Evolutionary conservation across 805 yeast genomes (phyloP).

Genomic region (Peterozyma xylosa): DNA sequence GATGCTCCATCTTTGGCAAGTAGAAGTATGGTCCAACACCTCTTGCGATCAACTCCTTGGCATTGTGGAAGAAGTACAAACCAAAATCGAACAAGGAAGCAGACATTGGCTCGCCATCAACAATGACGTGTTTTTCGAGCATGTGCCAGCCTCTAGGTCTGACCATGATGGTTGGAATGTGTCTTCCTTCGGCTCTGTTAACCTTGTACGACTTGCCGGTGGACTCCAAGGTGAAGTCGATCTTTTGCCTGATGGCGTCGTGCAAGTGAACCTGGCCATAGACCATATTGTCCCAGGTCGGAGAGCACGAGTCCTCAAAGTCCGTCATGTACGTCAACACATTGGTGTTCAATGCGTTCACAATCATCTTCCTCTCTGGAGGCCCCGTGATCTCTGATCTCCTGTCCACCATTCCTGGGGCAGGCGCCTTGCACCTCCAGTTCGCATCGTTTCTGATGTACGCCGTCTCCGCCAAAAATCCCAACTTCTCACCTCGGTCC

Average conservation of each 20-base stretch:
- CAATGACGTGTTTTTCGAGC: constrained; percentile 61
- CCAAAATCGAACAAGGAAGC: constrained; percentile 80
- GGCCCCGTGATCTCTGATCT: constrained; percentile 84
- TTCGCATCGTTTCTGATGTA: constrained; percentile 62
- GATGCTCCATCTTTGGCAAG: constrained; percentile 83
- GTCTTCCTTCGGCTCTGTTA: constrained; percentile 40
- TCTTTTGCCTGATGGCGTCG: constrained; percentile 67
- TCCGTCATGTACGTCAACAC: constrained; percentile 85
- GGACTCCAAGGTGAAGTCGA: constrained; percentile 34
- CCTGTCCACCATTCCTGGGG: constrained; percentile 67
- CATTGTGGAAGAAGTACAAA: constrained; percentile 70
- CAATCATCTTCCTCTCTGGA: constrained; percentile 76
- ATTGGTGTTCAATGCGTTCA: constrained; percentile 70
- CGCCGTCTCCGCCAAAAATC: constrained; percentile 62
- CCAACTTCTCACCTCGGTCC: constrained; percentile 55
- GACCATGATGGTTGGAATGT: constrained; percentile 70
- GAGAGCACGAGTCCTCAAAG: constrained; percentile 79
- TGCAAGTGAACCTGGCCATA: constrained; percentile 76
- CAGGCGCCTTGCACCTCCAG: constrained; percentile 71
- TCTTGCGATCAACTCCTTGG: constrained; percentile 46
- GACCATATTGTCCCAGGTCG: constrained; percentile 74
- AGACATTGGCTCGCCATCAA: constrained; percentile 70
- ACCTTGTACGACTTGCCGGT: constrained; percentile 33
- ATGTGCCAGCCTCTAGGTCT: constrained; percentile 90
- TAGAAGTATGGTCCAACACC: constrained; percentile 81